Base-by-base conservation (phyloP, 202 grass and related monocot genomes). In the Elaeis oleifera region DNA sequence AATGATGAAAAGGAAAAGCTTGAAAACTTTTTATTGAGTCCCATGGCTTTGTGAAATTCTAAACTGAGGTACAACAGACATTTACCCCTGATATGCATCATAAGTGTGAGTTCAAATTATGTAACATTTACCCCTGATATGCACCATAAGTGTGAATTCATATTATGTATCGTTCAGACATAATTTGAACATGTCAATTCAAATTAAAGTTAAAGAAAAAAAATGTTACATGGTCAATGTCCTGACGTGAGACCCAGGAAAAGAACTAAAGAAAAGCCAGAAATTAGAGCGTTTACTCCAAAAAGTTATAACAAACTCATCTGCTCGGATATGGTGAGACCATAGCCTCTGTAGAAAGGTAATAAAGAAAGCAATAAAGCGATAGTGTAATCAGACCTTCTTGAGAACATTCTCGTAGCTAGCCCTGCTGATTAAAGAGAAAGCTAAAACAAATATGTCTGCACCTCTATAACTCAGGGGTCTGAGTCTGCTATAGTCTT, bases 371-470 rank as follows among this genome's bases (percentile, higher is more conserved):
- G 23, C 23, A 17, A 3, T n/a, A 17, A 17, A 59, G 23, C 15
- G 16, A 23, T 6, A 36, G 14, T 55, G 7, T 15, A 53, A 22
- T 16, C 26, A 56, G 4, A 68, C 65, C 65, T 68, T 68, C 52
- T 68, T 68, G 25, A 68, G 52, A 15, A 68, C 65, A 68, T 68
- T 68, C 65, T 68, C 65, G 13, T 68, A 68, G 65, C 65, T 68
- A 16, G 65, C 27, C 28, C 65, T 68, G 65, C 65, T 68, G 6
- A 68, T 68, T 56, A 68, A 26, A 21, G 65, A 68, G 51, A 68
- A 68, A 48, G 65, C 65, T 26, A 68, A 18, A 54, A 68, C 65
- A 68, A 68, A 68, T 36, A 68, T 48, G 22, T 68, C 65, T 39
- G 65, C 65, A 5, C 65, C 65, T 56, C 65, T 68, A 39, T 68